A percentile compares a stretch with the other conserved stretches of the same genome.
Conservation (phyloP, 1,284 basidiomycete genomes). For the Heterobasidion annosum region DNA sequence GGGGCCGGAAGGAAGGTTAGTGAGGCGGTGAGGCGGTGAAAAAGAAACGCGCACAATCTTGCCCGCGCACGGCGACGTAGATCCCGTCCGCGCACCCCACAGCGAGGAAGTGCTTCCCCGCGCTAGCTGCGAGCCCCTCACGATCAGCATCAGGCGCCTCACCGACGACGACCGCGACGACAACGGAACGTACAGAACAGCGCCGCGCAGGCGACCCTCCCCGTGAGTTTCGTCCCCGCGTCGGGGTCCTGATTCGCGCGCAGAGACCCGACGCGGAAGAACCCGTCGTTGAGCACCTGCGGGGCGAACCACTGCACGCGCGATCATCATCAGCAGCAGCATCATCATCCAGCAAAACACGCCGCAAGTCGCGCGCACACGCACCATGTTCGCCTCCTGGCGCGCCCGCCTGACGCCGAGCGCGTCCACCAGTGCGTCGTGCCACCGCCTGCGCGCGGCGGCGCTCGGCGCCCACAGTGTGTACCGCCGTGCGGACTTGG, state of each 20-base stretch:
- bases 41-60: slow-evolving; percentile 30
- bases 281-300: slow-evolving; percentile 45
- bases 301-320: slow-evolving; percentile 53
- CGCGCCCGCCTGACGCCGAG: slow-evolving; percentile 49
- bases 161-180: neutral
- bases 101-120: slow-evolving; percentile 45
- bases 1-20: neutral
- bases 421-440: slow-evolving; percentile 47
- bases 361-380: slow-evolving; percentile 4
- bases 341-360: neutral
- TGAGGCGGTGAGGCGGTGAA: neutral
- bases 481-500: slow-evolving; percentile 47
- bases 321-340: neutral
- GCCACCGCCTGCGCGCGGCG: slow-evolving; percentile 49
- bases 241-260: slow-evolving; percentile 19
- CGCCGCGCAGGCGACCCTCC: slow-evolving; percentile 47
- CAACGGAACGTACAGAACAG: slow-evolving; percentile 47
- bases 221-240: slow-evolving; percentile 33
- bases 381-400: slow-evolving; percentile 65
- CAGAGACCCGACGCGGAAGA: slow-evolving; percentile 41
- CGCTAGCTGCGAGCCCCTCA: slow-evolving; percentile 26
- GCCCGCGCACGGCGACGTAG: slow-evolving; percentile 47
- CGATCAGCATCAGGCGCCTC: neutral
- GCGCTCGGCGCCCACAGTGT: slow-evolving; percentile 63
- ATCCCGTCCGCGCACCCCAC: slow-evolving; percentile 58